Evolutionary conservation across 208 protist genomes (phyloP), one percentile per base, ranked within the genome.

Genomic region (Novymonas esmeraldas): DNA sequence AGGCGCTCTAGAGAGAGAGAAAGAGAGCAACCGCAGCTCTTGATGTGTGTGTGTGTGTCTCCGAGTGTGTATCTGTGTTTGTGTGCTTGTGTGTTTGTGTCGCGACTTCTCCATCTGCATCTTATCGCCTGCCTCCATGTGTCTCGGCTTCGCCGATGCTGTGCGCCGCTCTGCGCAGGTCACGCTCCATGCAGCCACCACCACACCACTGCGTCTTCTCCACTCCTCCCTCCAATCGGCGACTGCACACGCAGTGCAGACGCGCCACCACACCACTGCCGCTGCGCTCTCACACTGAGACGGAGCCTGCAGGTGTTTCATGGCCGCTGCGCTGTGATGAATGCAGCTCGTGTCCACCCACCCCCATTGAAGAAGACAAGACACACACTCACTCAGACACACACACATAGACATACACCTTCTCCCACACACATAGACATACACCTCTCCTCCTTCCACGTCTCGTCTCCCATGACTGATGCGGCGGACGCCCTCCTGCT

Each of bases 401-500:
- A 41, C 36, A 41, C 36, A 41, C 36, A 41, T 11, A n/a, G n/a
- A 56, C 31, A n/a, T 18, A 41, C 11, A 14, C 20, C 24, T 18
- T 38, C 28, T 41, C 13, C 9, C 51, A 24, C 28, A 6, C 28
- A 5, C 18, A 3, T 9, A n/a, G n/a, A n/a, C n/a, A n/a, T n/a
- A n/a, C n/a, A n/a, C n/a, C 1, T 26, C 20, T 42, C 13, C 28
- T 20, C 13, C 20, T 22, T 34, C 2, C n/a, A 39, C 16, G 18
- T 13, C 2, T 33, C n/a, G 22, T 13, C 13, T 2, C 38, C n/a
- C 18, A 48, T 49, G 39, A n/a, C 46, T 16, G 65, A 50, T 28
- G 76, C 83, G 6, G 76, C 73, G 6, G 84, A 89, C 26, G 58
- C 70, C 31, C 66, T 89, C 29, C 73, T 90, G 0, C 70, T 93